Conservation (phyloP, 495 filamentous ascomycete species). For the Aspergillus conjunctus region DNA sequence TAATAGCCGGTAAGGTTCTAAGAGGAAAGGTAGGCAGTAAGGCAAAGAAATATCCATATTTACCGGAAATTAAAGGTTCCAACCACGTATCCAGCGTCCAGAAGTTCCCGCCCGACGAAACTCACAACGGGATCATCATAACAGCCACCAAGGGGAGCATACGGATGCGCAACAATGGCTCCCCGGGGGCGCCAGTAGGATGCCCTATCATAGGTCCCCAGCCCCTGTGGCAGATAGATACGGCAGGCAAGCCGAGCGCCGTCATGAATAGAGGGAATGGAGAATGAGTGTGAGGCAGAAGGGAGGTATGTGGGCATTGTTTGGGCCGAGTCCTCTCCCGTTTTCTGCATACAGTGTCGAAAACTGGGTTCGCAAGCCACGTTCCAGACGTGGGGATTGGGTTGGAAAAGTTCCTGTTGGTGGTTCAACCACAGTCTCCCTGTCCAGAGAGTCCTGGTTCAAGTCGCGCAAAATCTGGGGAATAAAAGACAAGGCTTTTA, state of each 20-base stretch:
- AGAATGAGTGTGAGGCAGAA: conserved; percentile 67
- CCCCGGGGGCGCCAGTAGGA: conserved; percentile 54
- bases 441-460: not conserved
- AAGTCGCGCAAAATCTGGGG: not conserved
- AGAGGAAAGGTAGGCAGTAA: not conserved
- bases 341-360: not conserved
- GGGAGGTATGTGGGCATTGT: conserved; percentile 35
- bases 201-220: conserved; percentile 32
- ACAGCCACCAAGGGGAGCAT: conserved; percentile 82
- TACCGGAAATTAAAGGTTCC: conserved; percentile 94
- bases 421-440: not conserved
- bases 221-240: conserved; percentile 65
- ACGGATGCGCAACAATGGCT: conserved; percentile 88
- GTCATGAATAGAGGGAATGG: conserved; percentile 84
- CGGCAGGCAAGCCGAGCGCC: conserved; percentile 72
- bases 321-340: not conserved
- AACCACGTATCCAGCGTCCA: conserved; percentile 71
- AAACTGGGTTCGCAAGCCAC: not conserved
- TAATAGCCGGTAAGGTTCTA: too few relatives aligned
- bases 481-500: too few relatives aligned
- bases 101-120: conserved; percentile 60
- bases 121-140: conserved; percentile 81
- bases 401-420: not conserved
- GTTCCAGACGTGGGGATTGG: not conserved
- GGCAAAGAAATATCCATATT: conserved; percentile 3